Percentiles rank a stretch among this genome's conserved stretches.
Evolutionary conservation across 495 filamentous ascomycete species (phyloP).

Genomic region (Penicillium canescens): DNA sequence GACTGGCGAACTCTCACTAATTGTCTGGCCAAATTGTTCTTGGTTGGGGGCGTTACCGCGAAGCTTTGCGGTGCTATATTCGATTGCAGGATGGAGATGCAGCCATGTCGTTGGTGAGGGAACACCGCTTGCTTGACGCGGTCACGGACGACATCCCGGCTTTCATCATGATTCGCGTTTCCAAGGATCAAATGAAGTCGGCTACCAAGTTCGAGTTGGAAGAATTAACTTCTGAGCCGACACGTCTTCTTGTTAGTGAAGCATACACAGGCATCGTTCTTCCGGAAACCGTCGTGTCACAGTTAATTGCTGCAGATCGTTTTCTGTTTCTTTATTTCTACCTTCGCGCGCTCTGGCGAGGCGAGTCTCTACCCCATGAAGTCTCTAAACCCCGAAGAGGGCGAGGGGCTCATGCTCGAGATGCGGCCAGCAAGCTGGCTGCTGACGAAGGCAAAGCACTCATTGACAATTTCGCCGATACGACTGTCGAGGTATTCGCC

Average conservation of each 20-base stretch:
- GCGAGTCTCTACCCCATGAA: slow-evolving; percentile 53
- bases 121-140: slow-evolving; percentile 81
- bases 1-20: slow-evolving; percentile 86
- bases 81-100: slow-evolving; percentile 87
- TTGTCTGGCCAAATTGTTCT: slow-evolving; percentile 77
- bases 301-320: slow-evolving; percentile 58
- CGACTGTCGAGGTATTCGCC: slow-evolving; percentile 82
- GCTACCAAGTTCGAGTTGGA: slow-evolving; percentile 73
- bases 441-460: slow-evolving; percentile 69
- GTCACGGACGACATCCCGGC: slow-evolving; percentile 86
- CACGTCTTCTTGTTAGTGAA: slow-evolving; percentile 85
- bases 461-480: slow-evolving; percentile 81
- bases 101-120: slow-evolving; percentile 78
- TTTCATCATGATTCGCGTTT: slow-evolving; percentile 83
- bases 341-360: slow-evolving; percentile 79
- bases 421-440: slow-evolving; percentile 46
- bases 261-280: slow-evolving; percentile 84
- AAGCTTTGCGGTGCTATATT: slow-evolving; percentile 87
- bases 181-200: slow-evolving; percentile 64
- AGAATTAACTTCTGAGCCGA: slow-evolving; percentile 74
- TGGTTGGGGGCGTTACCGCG: slow-evolving; percentile 76
- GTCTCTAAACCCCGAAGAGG: slow-evolving; percentile 39
- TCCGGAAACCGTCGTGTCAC: slow-evolving; percentile 72
- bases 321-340: slow-evolving; percentile 89
- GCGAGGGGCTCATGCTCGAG: slow-evolving; percentile 37